A percentile compares a stretch with the other conserved stretches of the same genome.
Conservation (phyloP, 2,329 filamentous ascomycete genomes). For the Myriangium duriaei region DNA sequence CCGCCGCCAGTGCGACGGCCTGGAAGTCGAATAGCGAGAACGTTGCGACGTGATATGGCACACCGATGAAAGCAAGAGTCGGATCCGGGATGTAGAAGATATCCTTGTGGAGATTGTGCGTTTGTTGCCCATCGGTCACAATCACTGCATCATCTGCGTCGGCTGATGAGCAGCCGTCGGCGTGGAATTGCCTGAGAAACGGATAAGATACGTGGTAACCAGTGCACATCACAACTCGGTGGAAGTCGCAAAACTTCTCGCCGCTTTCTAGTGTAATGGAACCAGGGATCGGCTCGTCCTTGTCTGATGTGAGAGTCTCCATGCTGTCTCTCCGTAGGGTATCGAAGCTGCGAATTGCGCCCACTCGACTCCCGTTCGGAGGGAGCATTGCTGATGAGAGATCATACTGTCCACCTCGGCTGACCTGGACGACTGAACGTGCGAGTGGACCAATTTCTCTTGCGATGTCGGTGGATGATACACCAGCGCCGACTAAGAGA, state of each 20-base stretch:
- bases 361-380: conserved; percentile 38
- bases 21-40: conserved; percentile 62
- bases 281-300: conserved; percentile 34
- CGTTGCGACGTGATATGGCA: conserved; percentile 53
- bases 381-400: conserved; percentile 43
- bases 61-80: conserved; percentile 42
- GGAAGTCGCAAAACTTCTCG: conserved; percentile 39
- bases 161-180: no score
- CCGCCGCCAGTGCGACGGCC: conserved; percentile 46
- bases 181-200: conserved; percentile 44
- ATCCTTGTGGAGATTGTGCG: conserved; percentile 57
- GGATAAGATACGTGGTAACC: conserved; percentile 58
- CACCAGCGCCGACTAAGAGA: conserved; percentile 43
- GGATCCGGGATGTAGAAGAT: conserved; percentile 61
- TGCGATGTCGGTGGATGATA: conserved; percentile 43
- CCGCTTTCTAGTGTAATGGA: conserved; percentile 43
- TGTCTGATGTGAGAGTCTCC: conserved; percentile 2
- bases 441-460: conserved; percentile 37
- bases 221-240: conserved; percentile 52
- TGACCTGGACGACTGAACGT: conserved; percentile 40
- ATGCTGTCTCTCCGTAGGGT: no score
- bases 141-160: conserved; percentile 43
- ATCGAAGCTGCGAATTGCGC: conserved; percentile 37
- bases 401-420: conserved; percentile 49
- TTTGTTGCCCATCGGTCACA: conserved; percentile 51